Base-by-base conservation (phyloP, 2,329 filamentous ascomycete genomes). In the Zymoseptoria brevis region DNA sequence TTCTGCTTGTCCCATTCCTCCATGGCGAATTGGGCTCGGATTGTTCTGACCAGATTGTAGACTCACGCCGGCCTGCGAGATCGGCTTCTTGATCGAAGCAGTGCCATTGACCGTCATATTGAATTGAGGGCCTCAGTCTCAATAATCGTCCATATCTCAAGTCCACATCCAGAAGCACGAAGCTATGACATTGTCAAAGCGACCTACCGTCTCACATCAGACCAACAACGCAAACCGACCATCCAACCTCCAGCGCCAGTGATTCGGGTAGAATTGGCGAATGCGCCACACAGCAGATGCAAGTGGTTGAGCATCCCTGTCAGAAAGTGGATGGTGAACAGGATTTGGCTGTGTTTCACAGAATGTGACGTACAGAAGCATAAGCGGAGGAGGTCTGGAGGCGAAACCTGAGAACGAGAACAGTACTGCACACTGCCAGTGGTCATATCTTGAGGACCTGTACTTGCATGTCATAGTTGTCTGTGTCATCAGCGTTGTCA, bases 1-100 rank as follows among this genome's bases (percentile, higher is more conserved):
- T 66, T 80, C 78, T 24, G 77, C 77, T 66, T 80, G 77, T 19
- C 75, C 76, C 64, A 79, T 69, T 35, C 74, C 71, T 59, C 77
- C 77, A 76, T 79, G 76, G 60, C 72, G 72, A 21, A 77, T 67
- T 16, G 70, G 65, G 66, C 72, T 71, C 1, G 71, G 70, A 50
- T 75, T 75, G 60, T 61, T 62, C 24, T 71, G 73, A 52, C 74
- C 73, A 60, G 75, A 75, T 53, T 75, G 75, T 49, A 79, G 67
- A 52, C 70, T 75, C 50, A 79, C 67, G 11, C 77, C 77, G 41
- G 76, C 77, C 53, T 64, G 62, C 30, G 60, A 63, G 56, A 66
- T 56, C 30, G 41, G 24, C 29, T 62, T 64, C 9, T 48, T 35
- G 8, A 57, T 35, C 16, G 61, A 26, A 3, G 26, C 26, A 30